Base-by-base conservation (phyloP, 148 eudicot genomes). In the Silene uniflora region DNA sequence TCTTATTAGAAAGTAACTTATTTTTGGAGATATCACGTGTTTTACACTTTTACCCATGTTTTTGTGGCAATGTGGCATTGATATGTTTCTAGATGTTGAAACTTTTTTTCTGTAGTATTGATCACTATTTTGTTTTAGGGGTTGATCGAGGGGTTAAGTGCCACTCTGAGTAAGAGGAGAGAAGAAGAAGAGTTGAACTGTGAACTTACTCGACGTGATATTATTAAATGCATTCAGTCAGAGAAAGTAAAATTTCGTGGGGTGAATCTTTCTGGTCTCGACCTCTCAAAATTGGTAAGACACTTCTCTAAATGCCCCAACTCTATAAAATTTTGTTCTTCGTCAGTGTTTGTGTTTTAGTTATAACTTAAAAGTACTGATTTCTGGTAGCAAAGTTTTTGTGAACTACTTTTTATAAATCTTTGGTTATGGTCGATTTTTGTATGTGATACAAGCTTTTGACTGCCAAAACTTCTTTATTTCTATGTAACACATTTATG, bases 201-300 rank as follows among this genome's bases (percentile, higher is more conserved):
- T 80, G 98, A 93, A 70, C 77, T 93, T 79, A 91, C 95, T 44
- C 94, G 97, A 46, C 87, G 77, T 72, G 97, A 93, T 78, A 90
- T 93, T 65, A 91, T 93, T 76, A 93, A 88, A 81, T 93, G 95
- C 89, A 90, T 87, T 82, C 98, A 93, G 46, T 91, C 93, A 18
- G 90, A 93, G 69, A 91, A 78, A 81, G 95, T 91, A 78, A 89
- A 88, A 81, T 85, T 93, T 74, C 90, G 97, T 80, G 98, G 97
- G 68, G 83, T 91, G 79, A 93, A 91, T 87, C 88, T 93, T 77
- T 93, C 97, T 63, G 93, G 95, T 55, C 94, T 91, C 52, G 98
- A 93, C 84, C 97, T 93, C 82, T 91, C 98, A 54, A 93, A 93
- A 78, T 78, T 93, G 98, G 98, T 93, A 88, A 75, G 74, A 63